Base-by-base conservation (phyloP, 306 rosid species). In the Nissolia schottii region DNA sequence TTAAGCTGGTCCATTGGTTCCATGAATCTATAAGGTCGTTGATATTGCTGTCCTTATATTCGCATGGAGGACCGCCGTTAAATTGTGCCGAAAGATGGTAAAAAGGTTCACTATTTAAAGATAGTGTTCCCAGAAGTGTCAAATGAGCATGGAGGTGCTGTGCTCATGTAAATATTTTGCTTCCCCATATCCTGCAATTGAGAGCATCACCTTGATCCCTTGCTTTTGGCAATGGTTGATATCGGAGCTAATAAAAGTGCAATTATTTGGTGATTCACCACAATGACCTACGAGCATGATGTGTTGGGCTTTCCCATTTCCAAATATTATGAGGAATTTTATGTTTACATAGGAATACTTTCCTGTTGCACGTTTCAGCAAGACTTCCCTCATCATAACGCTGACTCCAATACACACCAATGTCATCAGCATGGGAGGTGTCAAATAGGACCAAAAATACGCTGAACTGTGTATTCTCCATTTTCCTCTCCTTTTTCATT, bases 81-180 rank as follows among this genome's bases (percentile, higher is more conserved):
- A 81, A 85, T 32, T 78, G 78, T 49, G 76, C 61, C 81, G 85
- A 83, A 43, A 86, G 34, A 40, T 59, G 76, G 64, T 83, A 79
- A 22, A 84, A 86, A 50, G 69, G 64, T n/a, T 79, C 84, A 0
- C 79, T 79, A n/a, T n/a, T 4, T n/a, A 45, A 45, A 2, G 51
- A 5, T 5, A 45, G 51, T 4, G 20, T 45, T 45, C 22, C 1
- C 22, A 15, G 8, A 15, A 5, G 9, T 29, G 43, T 81, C 88
- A 3, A n/a, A n/a, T n/a, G 88, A 86, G 38, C 91, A 84, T 32
- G 64, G 83, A 31, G 82, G 85, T 58, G 88, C 83, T 34, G 83
- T 88, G 15, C 67, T 43, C 20, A 86, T 31, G 78, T 78, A 72
- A 13, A 83, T 64, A 22, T 16, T 24, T 15, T 53, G 56, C 0